Base-by-base conservation (phyloP, 306 rosid species). In the Mimosa pudica region DNA sequence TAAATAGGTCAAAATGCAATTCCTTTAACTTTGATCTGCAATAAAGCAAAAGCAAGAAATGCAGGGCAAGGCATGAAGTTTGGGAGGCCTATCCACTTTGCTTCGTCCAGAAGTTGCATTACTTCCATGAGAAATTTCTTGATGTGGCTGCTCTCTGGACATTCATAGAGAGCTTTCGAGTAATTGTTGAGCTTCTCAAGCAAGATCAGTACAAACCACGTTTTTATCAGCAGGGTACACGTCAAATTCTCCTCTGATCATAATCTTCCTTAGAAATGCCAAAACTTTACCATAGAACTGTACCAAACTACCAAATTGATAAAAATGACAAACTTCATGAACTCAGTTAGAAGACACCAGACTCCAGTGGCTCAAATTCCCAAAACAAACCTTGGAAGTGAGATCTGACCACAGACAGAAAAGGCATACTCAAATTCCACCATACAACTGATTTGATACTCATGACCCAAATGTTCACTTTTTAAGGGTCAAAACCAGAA, bases 11-110 rank as follows among this genome's bases (percentile, higher is more conserved):
- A 70, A 0, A 6, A 4, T 0, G 86, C 42, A 6, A 88, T 67
- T 0, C 80, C 90, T 3, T 18, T 77, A 0, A 92, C 91, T 38
- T 81, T 88, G 1, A 47, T 57, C 9, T 84, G 85, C 2, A 87
- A 36, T 1, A 89, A 18, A 0, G 77, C 0, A 0, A 87, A 55
- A 89, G 87, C 0, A 24, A 24, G 30, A 24, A 24, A 24, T 24
- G 83, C 89, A 0, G 84, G 20, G 0, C 87, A 81, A 24, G 30
- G 1, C 82, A 87, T 79, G 66, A 89, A 92, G 46, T 90, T 85
- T 0, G 97, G 97, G 0, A 86, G 80, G 0, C 91, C 91, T 10
- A 92, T 24, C 58, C 30, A 38, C 16, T 81, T 87, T 0, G 88
- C 67, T 54, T 92, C 94, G 6, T 89, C 89, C 13, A 89, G 24